A percentile compares a stretch with the other conserved stretches of the same genome.
These are phyloP conservation scores for Xenoacremonium recifei DNA, from an alignment of 2,329 filamentous ascomycete species.

Conservation along the genomic window DNA sequence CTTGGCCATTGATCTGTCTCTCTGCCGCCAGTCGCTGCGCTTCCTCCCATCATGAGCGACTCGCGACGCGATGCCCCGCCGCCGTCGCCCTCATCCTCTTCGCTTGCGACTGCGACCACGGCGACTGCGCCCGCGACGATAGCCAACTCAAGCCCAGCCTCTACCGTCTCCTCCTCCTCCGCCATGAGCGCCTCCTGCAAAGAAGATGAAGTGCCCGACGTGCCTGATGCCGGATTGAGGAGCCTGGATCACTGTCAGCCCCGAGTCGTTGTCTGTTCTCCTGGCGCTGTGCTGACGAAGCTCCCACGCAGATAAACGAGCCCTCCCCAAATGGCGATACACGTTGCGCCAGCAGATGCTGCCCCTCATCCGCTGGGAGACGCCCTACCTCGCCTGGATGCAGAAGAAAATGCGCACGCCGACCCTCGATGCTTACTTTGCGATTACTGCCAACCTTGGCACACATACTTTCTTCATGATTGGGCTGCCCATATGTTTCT, in stretches of 20 bases:
- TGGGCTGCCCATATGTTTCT: constrained; percentile 89
- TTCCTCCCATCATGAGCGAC: constrained; percentile 31
- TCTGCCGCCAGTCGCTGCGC: constrained; percentile 3
- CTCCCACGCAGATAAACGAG: constrained; percentile 65
- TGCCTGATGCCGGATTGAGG: constrained; percentile 71
- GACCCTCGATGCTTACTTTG: constrained; percentile 92
- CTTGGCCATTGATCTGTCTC: no score
- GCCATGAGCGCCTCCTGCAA: constrained; percentile 14
- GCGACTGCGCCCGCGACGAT: not conserved
- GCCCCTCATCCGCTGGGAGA: constrained; percentile 90
- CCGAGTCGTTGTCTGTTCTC: not conserved
- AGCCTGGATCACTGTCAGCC: constrained; percentile 74
- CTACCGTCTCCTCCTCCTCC: constrained; percentile 11
- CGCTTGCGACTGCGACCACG: not conserved
- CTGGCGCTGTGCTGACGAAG: not conserved
- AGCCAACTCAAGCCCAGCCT: not conserved
- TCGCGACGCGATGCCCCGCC: constrained; percentile 32
- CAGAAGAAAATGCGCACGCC: constrained; percentile 80
- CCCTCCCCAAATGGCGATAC: constrained; percentile 88
- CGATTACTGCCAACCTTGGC: constrained; percentile 91
- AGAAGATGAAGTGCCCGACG: constrained; percentile 44
- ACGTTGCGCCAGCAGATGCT: constrained; percentile 75
- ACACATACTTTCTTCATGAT: constrained; percentile 99
- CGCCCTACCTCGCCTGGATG: constrained; percentile 84
- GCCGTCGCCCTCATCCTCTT: constrained; percentile 7